Percentiles rank a stretch among this genome's conserved stretches.
phyloP scores from a whole-genome alignment of 2,329 filamentous ascomycete species.

The Sclerotinia spermophila region DNA sequence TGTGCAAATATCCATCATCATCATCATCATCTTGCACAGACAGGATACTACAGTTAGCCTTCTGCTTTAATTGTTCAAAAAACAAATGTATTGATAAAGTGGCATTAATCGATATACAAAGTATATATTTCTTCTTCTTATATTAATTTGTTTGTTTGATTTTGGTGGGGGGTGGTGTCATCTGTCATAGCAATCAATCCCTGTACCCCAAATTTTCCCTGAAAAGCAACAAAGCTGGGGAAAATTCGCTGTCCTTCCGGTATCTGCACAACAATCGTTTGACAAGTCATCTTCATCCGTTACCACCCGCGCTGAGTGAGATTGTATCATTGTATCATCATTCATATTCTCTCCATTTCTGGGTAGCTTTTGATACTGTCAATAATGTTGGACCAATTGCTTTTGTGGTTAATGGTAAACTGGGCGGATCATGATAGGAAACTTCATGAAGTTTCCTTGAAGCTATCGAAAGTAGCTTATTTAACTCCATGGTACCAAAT shows the following conservation, averaged over 20 bases:
- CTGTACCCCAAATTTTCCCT: neutral
- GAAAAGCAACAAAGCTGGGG: neutral
- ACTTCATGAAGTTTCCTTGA: neutral
- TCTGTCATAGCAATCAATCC: conserved; percentile 3
- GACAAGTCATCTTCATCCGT: neutral
- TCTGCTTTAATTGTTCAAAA: neutral
- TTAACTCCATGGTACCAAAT: too few relatives aligned
- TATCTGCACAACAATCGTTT: neutral
- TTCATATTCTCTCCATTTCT: neutral
- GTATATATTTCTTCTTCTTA: neutral
- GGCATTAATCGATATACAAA: neutral
- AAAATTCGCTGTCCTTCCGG: neutral
- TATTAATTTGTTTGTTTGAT: neutral
- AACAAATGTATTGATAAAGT: neutral
- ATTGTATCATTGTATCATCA: conserved; percentile 12
- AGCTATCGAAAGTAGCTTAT: neutral
- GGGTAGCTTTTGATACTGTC: neutral
- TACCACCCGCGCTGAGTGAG: neutral
- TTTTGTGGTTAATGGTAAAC: neutral
- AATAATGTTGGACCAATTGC: neutral
- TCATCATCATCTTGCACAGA: neutral
- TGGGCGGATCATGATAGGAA: neutral
- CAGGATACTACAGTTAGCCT: neutral
- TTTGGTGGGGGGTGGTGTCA: neutral
- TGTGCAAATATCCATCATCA: neutral